These are phyloP conservation scores for Metschnikowia shivogae DNA, from an alignment of 805 yeast species.

Conservation along the genomic window DNA sequence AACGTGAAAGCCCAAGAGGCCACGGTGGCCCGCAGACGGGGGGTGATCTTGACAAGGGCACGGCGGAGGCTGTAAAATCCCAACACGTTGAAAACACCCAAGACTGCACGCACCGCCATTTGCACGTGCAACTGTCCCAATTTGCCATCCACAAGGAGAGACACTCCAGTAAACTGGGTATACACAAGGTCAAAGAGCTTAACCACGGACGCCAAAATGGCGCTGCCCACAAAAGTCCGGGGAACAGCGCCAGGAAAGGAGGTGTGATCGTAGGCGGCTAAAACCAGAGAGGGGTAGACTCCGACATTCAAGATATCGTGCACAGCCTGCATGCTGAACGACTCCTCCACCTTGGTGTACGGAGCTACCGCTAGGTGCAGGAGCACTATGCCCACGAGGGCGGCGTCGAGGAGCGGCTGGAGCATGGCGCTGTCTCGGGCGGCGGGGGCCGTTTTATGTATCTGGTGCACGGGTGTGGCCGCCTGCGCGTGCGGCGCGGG, in stretches of 20 bases:
- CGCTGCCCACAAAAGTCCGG: conserved; percentile 73
- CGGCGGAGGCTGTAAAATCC: conserved; percentile 51
- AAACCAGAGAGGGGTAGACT: conserved; percentile 25
- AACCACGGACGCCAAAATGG: conserved; percentile 46
- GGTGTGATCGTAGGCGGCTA: conserved; percentile 62
- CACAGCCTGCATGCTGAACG: conserved; percentile 85
- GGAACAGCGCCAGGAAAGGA: conserved; percentile 88
- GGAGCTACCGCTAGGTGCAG: conserved; percentile 61
- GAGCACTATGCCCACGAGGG: conserved; percentile 44
- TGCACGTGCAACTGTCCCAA: conserved; percentile 48
- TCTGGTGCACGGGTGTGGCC: background rate
- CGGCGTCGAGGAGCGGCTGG: conserved; percentile 14
- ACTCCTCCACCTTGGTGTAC: conserved; percentile 89
- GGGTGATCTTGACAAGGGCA: conserved; percentile 21
- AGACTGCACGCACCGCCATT: conserved; percentile 49
- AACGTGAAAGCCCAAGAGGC: conserved; percentile 49
- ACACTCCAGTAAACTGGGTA: conserved; percentile 10
- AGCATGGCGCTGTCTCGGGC: background rate
- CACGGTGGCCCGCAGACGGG: conserved; percentile 15
- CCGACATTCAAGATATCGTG: conserved; percentile 77
- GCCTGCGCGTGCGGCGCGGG: background rate
- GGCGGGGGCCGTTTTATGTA: too few relatives aligned
- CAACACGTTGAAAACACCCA: conserved; percentile 60
- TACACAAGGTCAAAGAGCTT: conserved; percentile 28
- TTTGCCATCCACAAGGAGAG: conserved; percentile 10